A percentile compares a stretch with the other conserved stretches of the same genome.
Evolutionary conservation across 2,329 filamentous ascomycete species (phyloP).

Genomic region (Colletotrichum tropicale): DNA sequence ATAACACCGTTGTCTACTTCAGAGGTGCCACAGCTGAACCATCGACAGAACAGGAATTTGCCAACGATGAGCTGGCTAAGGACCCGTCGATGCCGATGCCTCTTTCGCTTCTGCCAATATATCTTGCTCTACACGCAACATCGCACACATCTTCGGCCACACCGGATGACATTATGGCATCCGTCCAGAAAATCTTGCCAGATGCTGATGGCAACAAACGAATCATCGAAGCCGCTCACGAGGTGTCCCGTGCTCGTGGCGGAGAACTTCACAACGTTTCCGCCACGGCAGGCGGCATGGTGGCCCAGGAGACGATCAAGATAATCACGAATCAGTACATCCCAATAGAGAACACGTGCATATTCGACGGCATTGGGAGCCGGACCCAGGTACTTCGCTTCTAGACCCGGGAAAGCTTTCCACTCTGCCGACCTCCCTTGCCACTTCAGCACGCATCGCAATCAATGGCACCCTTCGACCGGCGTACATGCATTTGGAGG

Average conservation of each 20-base stretch:
- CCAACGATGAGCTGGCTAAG: constrained; percentile 57
- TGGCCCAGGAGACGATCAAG: constrained; percentile 97
- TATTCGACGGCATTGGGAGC: constrained; percentile 72
- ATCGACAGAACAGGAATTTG: constrained; percentile 55
- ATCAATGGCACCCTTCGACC: neutral
- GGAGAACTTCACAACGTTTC: constrained; percentile 94
- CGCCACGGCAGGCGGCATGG: constrained; percentile 85
- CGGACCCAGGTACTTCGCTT: constrained; percentile 63
- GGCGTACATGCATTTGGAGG: neutral
- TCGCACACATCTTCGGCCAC: constrained; percentile 48
- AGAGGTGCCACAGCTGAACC: neutral
- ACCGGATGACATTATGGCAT: constrained; percentile 58
- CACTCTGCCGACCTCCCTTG: constrained; percentile 3
- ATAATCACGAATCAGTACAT: constrained; percentile 77
- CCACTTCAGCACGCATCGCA: constrained; percentile 7
- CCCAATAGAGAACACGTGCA: constrained; percentile 72
- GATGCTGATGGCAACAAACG: constrained; percentile 54
- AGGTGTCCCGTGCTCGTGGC: constrained; percentile 77
- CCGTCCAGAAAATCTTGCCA: constrained; percentile 46
- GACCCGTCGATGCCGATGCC: constrained; percentile 45
- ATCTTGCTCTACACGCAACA: constrained; percentile 66
- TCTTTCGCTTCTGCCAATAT: constrained; percentile 70
- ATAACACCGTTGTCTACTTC: neutral
- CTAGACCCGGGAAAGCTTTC: constrained; percentile 33
- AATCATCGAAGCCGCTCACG: constrained; percentile 60